Percentiles rank a stretch among this genome's conserved stretches.
Evolutionary conservation across 768 basidiomycete genomes (phyloP).

Genomic region (Cyclocybe aegerita): DNA sequence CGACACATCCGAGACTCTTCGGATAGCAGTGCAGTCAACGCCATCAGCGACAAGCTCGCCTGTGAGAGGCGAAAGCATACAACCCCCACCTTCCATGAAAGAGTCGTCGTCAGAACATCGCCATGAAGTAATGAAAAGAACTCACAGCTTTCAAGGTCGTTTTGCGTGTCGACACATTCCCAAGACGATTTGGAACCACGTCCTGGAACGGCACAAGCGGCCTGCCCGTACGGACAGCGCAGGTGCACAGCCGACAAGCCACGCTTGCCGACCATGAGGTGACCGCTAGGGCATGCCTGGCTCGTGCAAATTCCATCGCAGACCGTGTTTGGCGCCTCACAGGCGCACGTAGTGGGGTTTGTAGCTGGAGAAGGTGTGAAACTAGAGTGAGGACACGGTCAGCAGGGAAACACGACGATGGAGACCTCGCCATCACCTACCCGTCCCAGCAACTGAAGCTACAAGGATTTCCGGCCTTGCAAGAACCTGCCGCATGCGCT

Average conservation of each 20-base stretch:
- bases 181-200: constrained; percentile 32
- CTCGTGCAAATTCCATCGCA: no score
- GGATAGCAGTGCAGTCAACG: constrained; percentile 43
- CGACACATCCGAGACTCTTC: constrained; percentile 44
- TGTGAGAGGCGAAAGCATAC: constrained; percentile 28
- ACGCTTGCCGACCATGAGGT: neutral
- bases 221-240: constrained; percentile 30
- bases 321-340: no score
- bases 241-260: neutral
- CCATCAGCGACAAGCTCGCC: constrained; percentile 26
- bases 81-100: constrained; percentile 49
- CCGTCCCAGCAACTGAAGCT: no score
- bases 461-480: no score
- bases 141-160: constrained; percentile 49
- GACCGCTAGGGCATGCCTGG: constrained; percentile 3
- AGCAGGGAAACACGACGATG: no score
- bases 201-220: constrained; percentile 38
- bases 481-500: no score
- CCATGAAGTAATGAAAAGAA: constrained; percentile 6
- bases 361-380: no score
- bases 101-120: neutral
- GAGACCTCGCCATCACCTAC: no score
- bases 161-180: constrained; percentile 43
- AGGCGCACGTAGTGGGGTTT: no score
- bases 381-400: no score